Evolutionary conservation across 495 filamentous ascomycete species (phyloP).

Genomic region (Penicillium soppii): DNA sequence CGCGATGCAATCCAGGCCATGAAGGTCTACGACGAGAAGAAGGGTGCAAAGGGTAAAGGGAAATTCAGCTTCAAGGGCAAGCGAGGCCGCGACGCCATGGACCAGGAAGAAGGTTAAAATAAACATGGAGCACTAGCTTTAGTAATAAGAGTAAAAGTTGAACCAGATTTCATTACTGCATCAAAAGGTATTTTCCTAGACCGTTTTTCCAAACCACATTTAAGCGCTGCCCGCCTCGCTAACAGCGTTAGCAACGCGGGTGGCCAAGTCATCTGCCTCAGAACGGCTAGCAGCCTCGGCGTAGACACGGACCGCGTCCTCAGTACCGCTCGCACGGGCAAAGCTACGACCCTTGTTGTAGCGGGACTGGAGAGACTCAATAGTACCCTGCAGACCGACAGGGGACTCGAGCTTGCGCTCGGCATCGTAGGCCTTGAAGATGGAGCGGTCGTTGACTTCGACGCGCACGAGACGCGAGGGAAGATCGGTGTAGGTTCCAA

Average conservation of each 20-base stretch:
- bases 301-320: conserved; percentile 95
- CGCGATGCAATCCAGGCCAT: conserved; percentile 76
- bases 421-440: conserved; percentile 87
- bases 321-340: conserved; percentile 88
- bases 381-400: conserved; percentile 72
- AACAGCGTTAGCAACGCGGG: conserved; percentile 75
- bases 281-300: conserved; percentile 87
- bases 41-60: conserved; percentile 61
- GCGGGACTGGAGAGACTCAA: conserved; percentile 83
- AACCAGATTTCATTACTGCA: conserved; percentile 21
- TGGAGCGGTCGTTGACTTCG: conserved; percentile 80
- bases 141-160: conserved; percentile 4
- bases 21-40: conserved; percentile 78
- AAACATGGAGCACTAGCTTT: neutral
- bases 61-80: conserved; percentile 56
- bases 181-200: conserved; percentile 19
- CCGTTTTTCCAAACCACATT: conserved; percentile 9
- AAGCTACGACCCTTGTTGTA: conserved; percentile 89
- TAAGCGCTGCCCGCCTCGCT: conserved; percentile 39
- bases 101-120: conserved; percentile 64
- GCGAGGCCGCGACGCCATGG: conserved; percentile 74
- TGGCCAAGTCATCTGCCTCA: conserved; percentile 83
- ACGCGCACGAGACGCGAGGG: conserved; percentile 93
- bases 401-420: conserved; percentile 85
- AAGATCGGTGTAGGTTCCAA: conserved; percentile 89